phyloP scores from a whole-genome alignment of 2,329 filamentous ascomycete genomes.

The Leptodontidium sp. region DNA sequence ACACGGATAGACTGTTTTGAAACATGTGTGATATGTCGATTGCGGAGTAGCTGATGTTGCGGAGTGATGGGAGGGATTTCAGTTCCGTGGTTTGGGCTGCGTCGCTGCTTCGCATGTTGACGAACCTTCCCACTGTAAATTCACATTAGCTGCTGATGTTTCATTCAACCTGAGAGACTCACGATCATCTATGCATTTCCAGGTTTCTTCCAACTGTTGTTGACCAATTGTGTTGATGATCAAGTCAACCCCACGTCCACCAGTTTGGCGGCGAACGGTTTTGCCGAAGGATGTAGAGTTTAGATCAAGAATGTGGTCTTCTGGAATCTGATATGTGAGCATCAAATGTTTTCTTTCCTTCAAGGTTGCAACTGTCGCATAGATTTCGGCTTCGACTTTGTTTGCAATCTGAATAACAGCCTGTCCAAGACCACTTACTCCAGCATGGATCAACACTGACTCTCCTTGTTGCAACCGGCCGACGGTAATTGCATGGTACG shows the following conservation, averaged over 20 bases:
- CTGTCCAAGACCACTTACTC: conserved; percentile 20
- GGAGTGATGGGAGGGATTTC: conserved; percentile 7
- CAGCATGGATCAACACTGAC: conserved; percentile 24
- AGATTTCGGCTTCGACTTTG: conserved; percentile 17
- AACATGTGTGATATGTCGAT: conserved; percentile 16
- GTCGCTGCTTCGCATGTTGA: conserved; percentile 4
- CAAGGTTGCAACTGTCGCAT: neutral
- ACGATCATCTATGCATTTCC: conserved; percentile 21
- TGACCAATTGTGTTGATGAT: conserved; percentile 19
- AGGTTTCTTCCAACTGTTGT: conserved; percentile 10
- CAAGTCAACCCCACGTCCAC: conserved; percentile 15
- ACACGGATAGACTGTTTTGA: neutral
- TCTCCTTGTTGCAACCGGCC: conserved; percentile 16
- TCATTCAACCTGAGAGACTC: neutral
- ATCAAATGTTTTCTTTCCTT: conserved; percentile 16
- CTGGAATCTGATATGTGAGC: conserved; percentile 6
- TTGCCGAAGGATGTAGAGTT: conserved; percentile 5
- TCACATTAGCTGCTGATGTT: neutral
- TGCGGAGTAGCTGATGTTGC: conserved; percentile 19
- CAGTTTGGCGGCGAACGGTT: conserved; percentile 4
- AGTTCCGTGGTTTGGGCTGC: neutral
- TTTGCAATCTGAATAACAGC: conserved; percentile 20
- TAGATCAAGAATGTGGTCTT: conserved; percentile 18
- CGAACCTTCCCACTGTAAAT: conserved; percentile 19
- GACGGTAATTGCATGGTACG: conserved; percentile 15